Evolutionary conservation across 495 filamentous ascomycete species (phyloP), one percentile per base, ranked within the genome.

Genomic region (Penicillium goetzii): DNA sequence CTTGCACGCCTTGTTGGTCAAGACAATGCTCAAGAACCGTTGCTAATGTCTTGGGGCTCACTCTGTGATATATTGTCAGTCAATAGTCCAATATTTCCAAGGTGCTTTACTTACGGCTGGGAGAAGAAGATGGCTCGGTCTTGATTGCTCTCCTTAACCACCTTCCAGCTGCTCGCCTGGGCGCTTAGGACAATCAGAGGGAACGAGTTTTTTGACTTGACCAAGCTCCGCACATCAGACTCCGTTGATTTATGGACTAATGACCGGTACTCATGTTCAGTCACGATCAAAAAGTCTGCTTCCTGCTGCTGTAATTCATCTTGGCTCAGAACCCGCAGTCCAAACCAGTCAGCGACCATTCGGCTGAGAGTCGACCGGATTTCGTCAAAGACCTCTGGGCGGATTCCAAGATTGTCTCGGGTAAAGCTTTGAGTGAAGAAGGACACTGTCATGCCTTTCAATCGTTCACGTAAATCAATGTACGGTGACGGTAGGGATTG

Each of bases 301-400:
- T 32, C 1, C 17, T 51, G 58, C 21, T 59, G 17, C 4, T 64
- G 40, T 8, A 68, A 41, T 51, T 79, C 72, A 8, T 75, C 73
- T 11, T 66, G 59, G 12, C 70, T 70, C 15, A 80, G 51, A 11
- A 77, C 67, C 7, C 61, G 58, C 2, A 80, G 58, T 3, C 68
- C 68, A 40, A 76, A 77, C 77, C 77, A 80, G 4, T 71, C 63
- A n/a, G 33, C 36, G 7, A 64, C 58, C 71, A 73, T 73, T 1
- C 60, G 63, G 17, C 62, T 62, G 25, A 73, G 58, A 50, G 58
- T 71, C 0, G 32, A 40, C 8, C 61, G 30, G 1, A 73, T 71
- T 30, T 53, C 53, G 14, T 68, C 57, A 21, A 71, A 69, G 1
- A 64, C 50, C 23, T 66, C 41, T 2, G 45, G 43, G 10, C 61